Evolutionary conservation across 1,139 yeast species (phyloP), one percentile per base, ranked within the genome.

Genomic region (Zhuliangozyma parablackwelliae): DNA sequence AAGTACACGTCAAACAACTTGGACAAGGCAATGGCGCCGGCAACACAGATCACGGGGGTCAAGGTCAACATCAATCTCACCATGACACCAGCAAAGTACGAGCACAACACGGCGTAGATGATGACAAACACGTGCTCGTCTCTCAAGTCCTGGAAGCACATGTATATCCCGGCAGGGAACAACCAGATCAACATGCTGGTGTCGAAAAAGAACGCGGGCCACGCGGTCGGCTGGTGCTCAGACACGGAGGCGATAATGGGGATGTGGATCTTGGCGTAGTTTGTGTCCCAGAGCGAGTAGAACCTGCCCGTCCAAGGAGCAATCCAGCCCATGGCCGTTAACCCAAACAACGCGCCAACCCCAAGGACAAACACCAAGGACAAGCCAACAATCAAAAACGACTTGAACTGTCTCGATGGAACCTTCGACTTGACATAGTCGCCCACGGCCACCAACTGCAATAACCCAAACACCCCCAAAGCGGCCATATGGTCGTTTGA

Each of bases 281-380:
- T 85, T 5, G 98, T 92, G 61, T 94, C 98, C 98, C 98, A 94
- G 49, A 94, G 70, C 5, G 97, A 90, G 67, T 94, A 94, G 71
- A 94, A 94, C 63, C 99, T 84, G 48, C 99, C 99, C 20, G 97
- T 89, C 98, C 98, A 94, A 39, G 99, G 99, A 32, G 98, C 97
- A 62, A 94, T 92, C 63, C 84, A 80, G 12, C 97, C 98, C 42
- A 89, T 69, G 45, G 88, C 84, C 11, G 98, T 92, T 53, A 94
- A 80, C 7, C 76, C 80, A 38, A 87, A 75, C 41, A 94, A 72
- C 12, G 83, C 95, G 10, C 73, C 72, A 37, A 88, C 57, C 38
- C 96, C 95, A 29, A 85, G 50, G 10, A 65, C 54, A 30, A 80
- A 66, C 40, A 88, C 72, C 24, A 77, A 53, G 2, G 68, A 60